Conservation (phyloP, 306 rosid species). For the Mimosa bimucronata region DNA sequence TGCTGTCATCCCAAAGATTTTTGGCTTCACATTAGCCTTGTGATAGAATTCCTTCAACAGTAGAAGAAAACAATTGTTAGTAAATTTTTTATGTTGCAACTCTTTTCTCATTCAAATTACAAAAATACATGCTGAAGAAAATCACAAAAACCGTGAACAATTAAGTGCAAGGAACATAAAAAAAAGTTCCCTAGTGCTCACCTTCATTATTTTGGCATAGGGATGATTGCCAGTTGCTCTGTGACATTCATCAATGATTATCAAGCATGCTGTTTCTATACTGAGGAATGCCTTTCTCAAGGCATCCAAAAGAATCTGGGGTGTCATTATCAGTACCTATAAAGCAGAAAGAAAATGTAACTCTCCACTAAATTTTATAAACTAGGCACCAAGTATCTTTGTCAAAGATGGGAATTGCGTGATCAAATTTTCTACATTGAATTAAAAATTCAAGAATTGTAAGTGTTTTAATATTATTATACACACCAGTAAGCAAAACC, state of each 20-base stretch:
- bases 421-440: too few species aligned
- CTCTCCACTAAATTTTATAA: background rate
- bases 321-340: constrained; percentile 92
- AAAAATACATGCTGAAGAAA: constrained; percentile 12
- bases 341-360: constrained; percentile 30
- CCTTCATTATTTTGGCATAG: constrained; percentile 87
- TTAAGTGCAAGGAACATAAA: constrained; percentile 19
- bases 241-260: constrained; percentile 89
- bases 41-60: constrained; percentile 84
- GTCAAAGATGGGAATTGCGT: too few species aligned
- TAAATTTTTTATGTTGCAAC: constrained; percentile 4
- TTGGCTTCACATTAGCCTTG: constrained; percentile 75
- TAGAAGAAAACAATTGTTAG: constrained; percentile 33
- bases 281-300: constrained; percentile 79
- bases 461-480: too few species aligned
- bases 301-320: constrained; percentile 87
- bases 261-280: constrained; percentile 63
- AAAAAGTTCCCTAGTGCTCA: constrained; percentile 35
- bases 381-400: background rate
- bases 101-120: constrained; percentile 12
- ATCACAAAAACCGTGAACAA: constrained; percentile 29
- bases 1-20: constrained; percentile 90
- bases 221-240: constrained; percentile 87
- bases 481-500: too few species aligned
- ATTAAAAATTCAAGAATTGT: too few species aligned